Conservation (phyloP, 2,329 filamentous ascomycete genomes). For the Exophiala sp. region DNA sequence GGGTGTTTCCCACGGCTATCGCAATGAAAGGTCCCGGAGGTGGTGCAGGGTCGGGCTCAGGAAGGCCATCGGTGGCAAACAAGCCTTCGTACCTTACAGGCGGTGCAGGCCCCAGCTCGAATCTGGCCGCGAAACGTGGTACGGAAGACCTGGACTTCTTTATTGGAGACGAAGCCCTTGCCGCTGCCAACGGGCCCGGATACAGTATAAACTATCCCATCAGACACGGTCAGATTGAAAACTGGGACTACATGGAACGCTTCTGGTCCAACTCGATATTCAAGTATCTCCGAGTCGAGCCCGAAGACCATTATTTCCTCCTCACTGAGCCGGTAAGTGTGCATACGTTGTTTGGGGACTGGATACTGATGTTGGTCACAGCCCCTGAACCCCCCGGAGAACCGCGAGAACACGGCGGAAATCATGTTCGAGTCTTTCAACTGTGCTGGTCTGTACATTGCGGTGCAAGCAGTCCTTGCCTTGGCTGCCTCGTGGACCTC, state of each 20-base stretch:
- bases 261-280: slow-evolving; percentile 99
- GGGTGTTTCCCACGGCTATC: slow-evolving; percentile 98
- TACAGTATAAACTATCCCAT: slow-evolving; percentile 98
- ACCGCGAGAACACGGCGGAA: slow-evolving; percentile 97
- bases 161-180: slow-evolving; percentile 92
- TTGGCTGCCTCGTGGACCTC: slow-evolving; percentile 98
- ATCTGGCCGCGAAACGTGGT: slow-evolving; percentile 84
- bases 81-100: slow-evolving; percentile 94
- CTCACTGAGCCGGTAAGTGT: slow-evolving; percentile 82
- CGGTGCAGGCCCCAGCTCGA: slow-evolving; percentile 72
- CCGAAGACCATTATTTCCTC: slow-evolving; percentile 97
- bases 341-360: not conserved
- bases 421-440: slow-evolving; percentile 99
- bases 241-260: slow-evolving; percentile 99
- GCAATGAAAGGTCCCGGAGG: slow-evolving; percentile 76
- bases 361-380: slow-evolving; percentile 36
- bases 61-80: slow-evolving; percentile 82
- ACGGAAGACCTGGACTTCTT: slow-evolving; percentile 98
- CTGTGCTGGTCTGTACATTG: slow-evolving; percentile 97
- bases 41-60: slow-evolving; percentile 70
- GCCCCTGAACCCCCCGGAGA: slow-evolving; percentile 96
- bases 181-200: slow-evolving; percentile 76
- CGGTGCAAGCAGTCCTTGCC: slow-evolving; percentile 93
- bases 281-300: slow-evolving; percentile 96
- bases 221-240: slow-evolving; percentile 95